Base-by-base conservation (phyloP, 2,329 filamentous ascomycete genomes). In the Claviceps sp. region DNA sequence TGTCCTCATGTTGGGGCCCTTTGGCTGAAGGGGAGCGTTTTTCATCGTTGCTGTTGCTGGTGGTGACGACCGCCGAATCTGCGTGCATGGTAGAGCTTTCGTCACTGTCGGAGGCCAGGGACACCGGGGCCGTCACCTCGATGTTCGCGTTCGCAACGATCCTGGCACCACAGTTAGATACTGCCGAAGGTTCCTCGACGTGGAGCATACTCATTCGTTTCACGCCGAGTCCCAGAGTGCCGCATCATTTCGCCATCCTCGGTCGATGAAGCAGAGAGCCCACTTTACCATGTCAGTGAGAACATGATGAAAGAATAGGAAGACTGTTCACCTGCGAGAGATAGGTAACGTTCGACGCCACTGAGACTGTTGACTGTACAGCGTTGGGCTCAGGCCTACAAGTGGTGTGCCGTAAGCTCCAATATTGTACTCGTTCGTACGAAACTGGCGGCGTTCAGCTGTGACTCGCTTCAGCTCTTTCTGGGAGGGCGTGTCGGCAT, bases 381-480 rank as follows among this genome's bases (percentile, higher is more conserved):
- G 46, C 30, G 63, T 62, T 41, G 68, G 63, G 54, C 63, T 74
- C 60, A 81, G 70, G 16, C 79, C 76, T 49, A 84, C 78, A 54
- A 77, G 73, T 47, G 77, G 73, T 54, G 79, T 82, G 55, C 81
- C 81, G 59, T 84, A 84, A 44, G 81, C 81, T 54, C 81, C 80
- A 55, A 84, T 82, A 61, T 90, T 90, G 71, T 97, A 97, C 73
- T 97, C 93, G 53, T 93, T 93, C 54, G 91, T 93, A 54, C 93
- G 88, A 72, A 95, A 97, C 64, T 95, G 89, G 55, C 93, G 89
- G 53, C 90, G 88, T 66, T 95, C 89, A 37, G 93, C 89, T 43
- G 91, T 97, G 65, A 96, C 86, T 57, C 93, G 86, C 77, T 98
- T 98, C 60, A 98, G 77, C 65, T 93, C 82, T 74, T 98, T 98